Conservation (phyloP, 306 rosid genomes). For the Citrullus colocynthis region DNA sequence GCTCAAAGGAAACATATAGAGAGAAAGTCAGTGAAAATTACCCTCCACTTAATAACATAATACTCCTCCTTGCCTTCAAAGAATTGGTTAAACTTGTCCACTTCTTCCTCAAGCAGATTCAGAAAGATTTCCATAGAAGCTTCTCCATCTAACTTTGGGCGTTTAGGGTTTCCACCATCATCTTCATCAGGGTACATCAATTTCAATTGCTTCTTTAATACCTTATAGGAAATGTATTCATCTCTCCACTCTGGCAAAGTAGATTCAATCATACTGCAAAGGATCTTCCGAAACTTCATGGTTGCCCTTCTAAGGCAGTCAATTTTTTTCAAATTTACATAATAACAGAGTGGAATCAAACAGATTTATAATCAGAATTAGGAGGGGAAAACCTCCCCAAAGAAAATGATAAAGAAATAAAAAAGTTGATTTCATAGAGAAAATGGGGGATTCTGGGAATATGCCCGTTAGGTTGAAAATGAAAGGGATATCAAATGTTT, state of each 20-base stretch:
- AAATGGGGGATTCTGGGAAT: background rate
- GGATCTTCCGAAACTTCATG: conserved; percentile 83
- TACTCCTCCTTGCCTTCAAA: conserved; percentile 61
- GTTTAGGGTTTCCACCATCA: conserved; percentile 19
- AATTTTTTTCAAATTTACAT: background rate
- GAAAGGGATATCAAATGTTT: background rate
- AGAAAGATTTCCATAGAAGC: conserved; percentile 21
- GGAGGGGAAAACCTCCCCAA: background rate
- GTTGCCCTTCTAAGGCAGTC: background rate
- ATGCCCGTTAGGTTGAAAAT: background rate
- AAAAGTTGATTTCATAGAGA: background rate
- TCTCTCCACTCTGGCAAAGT: conserved; percentile 85
- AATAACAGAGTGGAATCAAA: background rate
- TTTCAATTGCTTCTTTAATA: conserved; percentile 64
- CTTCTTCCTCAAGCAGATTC: conserved; percentile 43
- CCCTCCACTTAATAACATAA: conserved; percentile 61
- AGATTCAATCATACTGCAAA: conserved; percentile 53
- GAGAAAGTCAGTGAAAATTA: background rate
- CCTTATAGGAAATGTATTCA: conserved; percentile 62
- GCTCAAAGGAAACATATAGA: no score
- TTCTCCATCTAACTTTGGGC: conserved; percentile 18
- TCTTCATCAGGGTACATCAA: conserved; percentile 30
- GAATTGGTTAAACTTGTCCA: conserved; percentile 60
- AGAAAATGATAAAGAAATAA: no score
- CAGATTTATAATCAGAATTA: background rate